Base-by-base conservation (phyloP, 108 stramenopile genomes). In the Stephanodiscus minutulus region DNA sequence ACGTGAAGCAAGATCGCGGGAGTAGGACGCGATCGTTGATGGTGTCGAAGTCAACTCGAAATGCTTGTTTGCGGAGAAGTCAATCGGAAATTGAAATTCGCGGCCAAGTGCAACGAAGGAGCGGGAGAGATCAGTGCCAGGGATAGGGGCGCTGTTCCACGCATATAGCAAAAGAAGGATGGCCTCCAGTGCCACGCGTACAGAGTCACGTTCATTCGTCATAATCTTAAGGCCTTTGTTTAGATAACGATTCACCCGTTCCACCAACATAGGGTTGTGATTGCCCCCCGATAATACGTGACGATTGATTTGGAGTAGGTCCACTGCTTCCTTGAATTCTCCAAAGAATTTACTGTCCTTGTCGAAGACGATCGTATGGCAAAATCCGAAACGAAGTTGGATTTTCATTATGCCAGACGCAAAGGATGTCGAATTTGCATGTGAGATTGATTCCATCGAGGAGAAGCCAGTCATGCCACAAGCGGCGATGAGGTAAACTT, bases 1-100 rank as follows among this genome's bases (percentile, higher is more conserved):
- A 12, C 55, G 55, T 2, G 10, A n/a, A 4, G 55, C 55, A 17
- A 56, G 55, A 0, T 56, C 55, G 15, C 28, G 24, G 6, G 55
- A 56, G n/a, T 56, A 56, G 24, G 55, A 56, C 2, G 28, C 3
- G 29, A 56, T 13, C 0, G 55, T 12, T 1, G 24, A 24, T 25
- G 28, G 55, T 3, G 55, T n/a, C 1, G 55, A 56, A 3, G 55
- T 56, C 7, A 56, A 13, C 31, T 6, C 28, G 7, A 25, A 56
- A 56, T 56, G 55, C 12, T 25, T 29, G 27, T 56, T 31, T 11
- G 24, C 3, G 7, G 28, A 25, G 27, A 28, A 56, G 55, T 75
- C 74, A 6, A 68, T 56, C 15, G 74, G 73, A 56, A 74, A 74
- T 18, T 18, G 10, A 33, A 74, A 74, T 8, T 54, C 52, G 5